Evolutionary conservation across 2,329 filamentous ascomycete species (phyloP).

Genomic region (Tothia fuscella): DNA sequence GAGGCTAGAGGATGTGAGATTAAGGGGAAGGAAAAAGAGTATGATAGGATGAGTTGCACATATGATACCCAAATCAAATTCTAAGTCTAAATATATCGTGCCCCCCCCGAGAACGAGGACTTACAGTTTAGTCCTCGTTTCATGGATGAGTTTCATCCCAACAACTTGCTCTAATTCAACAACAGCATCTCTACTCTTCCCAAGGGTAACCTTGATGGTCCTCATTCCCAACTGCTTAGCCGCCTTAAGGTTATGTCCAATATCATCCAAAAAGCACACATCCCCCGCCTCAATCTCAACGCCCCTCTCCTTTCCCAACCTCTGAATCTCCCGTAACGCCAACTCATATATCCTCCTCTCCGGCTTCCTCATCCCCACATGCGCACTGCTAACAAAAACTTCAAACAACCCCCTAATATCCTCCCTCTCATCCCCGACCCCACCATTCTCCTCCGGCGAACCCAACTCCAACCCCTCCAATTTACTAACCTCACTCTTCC

Average conservation of each 20-base stretch:
- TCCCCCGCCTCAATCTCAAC: constrained; percentile 50
- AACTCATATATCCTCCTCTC: constrained; percentile 69
- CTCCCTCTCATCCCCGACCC: constrained; percentile 4
- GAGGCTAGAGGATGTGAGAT: constrained; percentile 79
- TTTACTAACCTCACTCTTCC: constrained; percentile 20
- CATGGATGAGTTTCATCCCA: constrained; percentile 50
- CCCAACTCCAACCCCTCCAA: constrained; percentile 15
- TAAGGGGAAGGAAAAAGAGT: constrained; percentile 90
- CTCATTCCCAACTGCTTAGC: constrained; percentile 62
- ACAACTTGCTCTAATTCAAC: constrained; percentile 65
- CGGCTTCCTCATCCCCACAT: constrained; percentile 79
- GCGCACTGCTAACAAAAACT: constrained; percentile 76
- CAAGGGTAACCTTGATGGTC: constrained; percentile 76
- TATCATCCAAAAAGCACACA: constrained; percentile 82
- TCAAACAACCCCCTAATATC: constrained; percentile 63
- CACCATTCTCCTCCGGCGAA: not conserved
- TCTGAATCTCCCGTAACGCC: constrained; percentile 54
- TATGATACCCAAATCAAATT: too few species aligned
- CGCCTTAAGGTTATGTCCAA: constrained; percentile 82
- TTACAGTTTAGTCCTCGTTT: not conserved
- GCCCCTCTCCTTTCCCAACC: constrained; percentile 36
- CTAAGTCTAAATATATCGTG: too few species aligned
- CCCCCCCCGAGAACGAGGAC: too few species aligned
- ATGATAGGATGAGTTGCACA: constrained; percentile 93
- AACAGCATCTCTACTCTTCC: constrained; percentile 68